Percentiles rank a stretch among this genome's conserved stretches.
Evolutionary conservation across 176 grass and related monocot species (phyloP).

Genomic region (Panicum miliaceum): DNA sequence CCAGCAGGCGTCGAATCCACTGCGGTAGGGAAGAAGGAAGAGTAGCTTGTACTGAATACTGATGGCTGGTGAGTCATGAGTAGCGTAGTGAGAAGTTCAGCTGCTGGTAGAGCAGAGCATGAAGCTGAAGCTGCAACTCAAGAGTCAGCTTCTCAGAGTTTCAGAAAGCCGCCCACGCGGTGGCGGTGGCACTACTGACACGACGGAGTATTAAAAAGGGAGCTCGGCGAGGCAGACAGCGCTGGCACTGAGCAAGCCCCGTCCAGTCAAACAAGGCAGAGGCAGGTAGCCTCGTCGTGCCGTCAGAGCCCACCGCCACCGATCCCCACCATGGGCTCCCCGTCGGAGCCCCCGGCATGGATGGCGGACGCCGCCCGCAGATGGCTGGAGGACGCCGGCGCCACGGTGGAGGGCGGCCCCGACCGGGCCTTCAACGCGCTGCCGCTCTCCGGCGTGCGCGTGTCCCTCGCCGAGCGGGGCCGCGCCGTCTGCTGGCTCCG

Average conservation of each 20-base stretch:
- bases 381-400: slow-evolving; percentile 71
- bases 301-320: too few species aligned
- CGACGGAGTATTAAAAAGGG: too few species aligned
- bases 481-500: slow-evolving; percentile 62
- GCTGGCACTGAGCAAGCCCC: neutral
- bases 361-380: slow-evolving; percentile 46
- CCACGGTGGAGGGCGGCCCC: neutral
- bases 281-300: neutral
- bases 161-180: neutral
- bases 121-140: too few species aligned
- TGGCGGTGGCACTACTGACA: too few species aligned
- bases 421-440: slow-evolving; percentile 64
- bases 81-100: too few species aligned
- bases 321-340: neutral
- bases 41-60: too few species aligned
- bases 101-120: too few species aligned
- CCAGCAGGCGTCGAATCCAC: too few species aligned
- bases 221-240: neutral
- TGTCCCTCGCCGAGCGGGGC: slow-evolving; percentile 46
- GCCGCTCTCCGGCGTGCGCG: slow-evolving; percentile 57
- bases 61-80: too few species aligned
- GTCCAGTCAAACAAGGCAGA: neutral
- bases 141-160: neutral
- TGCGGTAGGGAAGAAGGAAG: too few species aligned
- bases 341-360: slow-evolving; percentile 32